These are phyloP conservation scores for Capsella rubella DNA, from an alignment of 441 rosid species.

Conservation along the genomic window DNA sequence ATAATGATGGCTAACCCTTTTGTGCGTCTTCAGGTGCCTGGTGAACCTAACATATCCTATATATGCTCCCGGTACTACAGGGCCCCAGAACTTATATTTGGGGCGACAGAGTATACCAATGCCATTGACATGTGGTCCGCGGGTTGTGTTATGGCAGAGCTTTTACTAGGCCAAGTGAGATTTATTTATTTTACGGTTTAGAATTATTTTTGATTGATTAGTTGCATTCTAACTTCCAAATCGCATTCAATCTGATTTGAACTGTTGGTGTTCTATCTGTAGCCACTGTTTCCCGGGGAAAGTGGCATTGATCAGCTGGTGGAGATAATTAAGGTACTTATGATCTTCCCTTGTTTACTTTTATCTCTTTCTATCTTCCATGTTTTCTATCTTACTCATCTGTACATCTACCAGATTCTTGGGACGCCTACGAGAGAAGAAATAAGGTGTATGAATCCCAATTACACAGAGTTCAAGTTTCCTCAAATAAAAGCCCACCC, in stretches of 20 bases:
- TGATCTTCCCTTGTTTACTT: slow-evolving; percentile 21
- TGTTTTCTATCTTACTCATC: slow-evolving; percentile 19
- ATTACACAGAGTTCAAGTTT: slow-evolving; percentile 92
- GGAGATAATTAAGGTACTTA: slow-evolving; percentile 80
- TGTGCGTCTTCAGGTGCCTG: slow-evolving; percentile 65
- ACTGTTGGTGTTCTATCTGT: slow-evolving; percentile 38
- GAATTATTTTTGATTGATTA: not conserved
- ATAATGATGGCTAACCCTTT: slow-evolving; percentile 31
- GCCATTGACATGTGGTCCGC: slow-evolving; percentile 92
- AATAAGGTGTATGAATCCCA: slow-evolving; percentile 96
- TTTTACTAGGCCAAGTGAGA: slow-evolving; percentile 85
- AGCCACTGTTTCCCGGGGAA: slow-evolving; percentile 96
- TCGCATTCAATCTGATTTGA: slow-evolving; percentile 11
- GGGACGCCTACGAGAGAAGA: slow-evolving; percentile 94
- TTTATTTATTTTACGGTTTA: not conserved
- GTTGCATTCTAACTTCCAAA: not conserved
- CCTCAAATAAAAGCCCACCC: slow-evolving; percentile 95
- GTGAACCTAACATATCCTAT: slow-evolving; percentile 88
- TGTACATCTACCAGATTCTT: slow-evolving; percentile 56
- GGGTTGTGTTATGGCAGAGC: slow-evolving; percentile 88
- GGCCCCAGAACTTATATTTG: slow-evolving; percentile 94
- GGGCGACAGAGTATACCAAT: slow-evolving; percentile 81
- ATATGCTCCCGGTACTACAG: slow-evolving; percentile 89
- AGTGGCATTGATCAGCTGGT: slow-evolving; percentile 94
- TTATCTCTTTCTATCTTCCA: not conserved